Base-by-base conservation (phyloP, 495 filamentous ascomycete genomes). In the Lineolata rhizophorae region DNA sequence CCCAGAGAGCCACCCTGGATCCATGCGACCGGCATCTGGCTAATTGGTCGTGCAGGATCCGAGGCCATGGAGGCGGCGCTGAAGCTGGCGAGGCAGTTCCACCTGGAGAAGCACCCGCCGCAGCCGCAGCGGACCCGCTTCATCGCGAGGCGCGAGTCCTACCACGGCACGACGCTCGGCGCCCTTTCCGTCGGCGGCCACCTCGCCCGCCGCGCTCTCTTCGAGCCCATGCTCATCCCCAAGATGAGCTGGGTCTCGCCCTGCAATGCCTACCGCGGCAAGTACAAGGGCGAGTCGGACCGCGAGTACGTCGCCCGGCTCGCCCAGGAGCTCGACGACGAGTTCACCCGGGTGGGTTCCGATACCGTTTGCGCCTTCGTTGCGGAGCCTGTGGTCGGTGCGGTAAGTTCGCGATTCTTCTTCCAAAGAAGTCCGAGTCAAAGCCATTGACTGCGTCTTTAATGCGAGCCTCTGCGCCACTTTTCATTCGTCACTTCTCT, bases 341-440 rank as follows among this genome's bases (percentile, higher is more conserved):
- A 82, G 40, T 84, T 92, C 42, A 57, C 68, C 38, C 56, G 63
- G 17, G 56, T 83, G 2, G 80, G 76, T 0, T 67, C 76, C 0
- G 56, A 72, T 2, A 80, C 54, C 2, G 77, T 87, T 5, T 72
- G 67, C 37, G 82, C 75, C 2, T 83, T 87, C 38, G 54, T 87
- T 19, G 69, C 70, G 1, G 81, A 90, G 44, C 69, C 79, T 2
- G 58, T 71, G n/a, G 64, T 63, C 33, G 67, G 66, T 8, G 66
- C 65, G 12, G 45, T 48, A 37, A 48, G 45, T 45, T 1, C 9
- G 18, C 28, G 21, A 13, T 16, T 18, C 21, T 16, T n/a, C 15
- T 34, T 20, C 1, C 11, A 15, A 21, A 13, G 10, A 6, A 25
- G 10, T 2, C 28, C 10, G 21, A 3, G 18, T 8, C 28, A 11